phyloP scores from a whole-genome alignment of 2,329 filamentous ascomycete species.

The Clathrospora elynae region DNA sequence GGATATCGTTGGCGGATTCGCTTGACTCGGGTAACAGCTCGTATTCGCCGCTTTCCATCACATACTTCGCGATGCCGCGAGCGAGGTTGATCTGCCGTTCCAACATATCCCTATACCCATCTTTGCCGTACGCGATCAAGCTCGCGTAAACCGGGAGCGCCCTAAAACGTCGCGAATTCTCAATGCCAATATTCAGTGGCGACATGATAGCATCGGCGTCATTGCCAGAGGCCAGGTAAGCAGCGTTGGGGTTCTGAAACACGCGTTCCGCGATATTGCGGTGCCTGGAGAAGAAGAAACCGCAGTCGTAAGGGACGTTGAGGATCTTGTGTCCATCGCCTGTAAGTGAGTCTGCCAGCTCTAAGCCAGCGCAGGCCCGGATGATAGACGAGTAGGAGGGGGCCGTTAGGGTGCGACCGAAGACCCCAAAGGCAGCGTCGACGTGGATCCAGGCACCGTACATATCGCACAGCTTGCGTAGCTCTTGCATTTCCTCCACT shows the following conservation, averaged over 20 bases:
- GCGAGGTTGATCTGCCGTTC: slow-evolving; percentile 74
- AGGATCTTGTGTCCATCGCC: slow-evolving; percentile 90
- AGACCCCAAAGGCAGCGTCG: slow-evolving; percentile 88
- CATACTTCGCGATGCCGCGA: slow-evolving; percentile 66
- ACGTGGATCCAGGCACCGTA: slow-evolving; percentile 86
- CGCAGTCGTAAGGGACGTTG: slow-evolving; percentile 93
- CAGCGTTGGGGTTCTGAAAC: slow-evolving; percentile 74
- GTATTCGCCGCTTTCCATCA: slow-evolving; percentile 66
- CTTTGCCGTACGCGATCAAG: slow-evolving; percentile 72
- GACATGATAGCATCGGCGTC: slow-evolving; percentile 64
- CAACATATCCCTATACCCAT: slow-evolving; percentile 72
- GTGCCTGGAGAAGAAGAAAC: slow-evolving; percentile 78
- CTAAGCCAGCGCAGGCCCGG: slow-evolving; percentile 65
- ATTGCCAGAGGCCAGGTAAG: slow-evolving; percentile 66
- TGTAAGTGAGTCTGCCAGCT: slow-evolving; percentile 85
- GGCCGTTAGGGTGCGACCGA: slow-evolving; percentile 68
- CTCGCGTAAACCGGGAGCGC: slow-evolving; percentile 88
- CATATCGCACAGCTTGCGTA: slow-evolving; percentile 72
- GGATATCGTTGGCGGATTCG: slow-evolving; percentile 44
- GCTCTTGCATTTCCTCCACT: slow-evolving; percentile 61
- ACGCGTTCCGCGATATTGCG: slow-evolving; percentile 10
- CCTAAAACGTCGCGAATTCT: slow-evolving; percentile 89
- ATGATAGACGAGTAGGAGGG: slow-evolving; percentile 62
- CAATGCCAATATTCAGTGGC: slow-evolving; percentile 83
- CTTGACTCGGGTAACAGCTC: slow-evolving; percentile 64